Evolutionary conservation across 352 stramenopile species (phyloP), one percentile per base, ranked within the genome.

Genomic region (Sclerospora graminicola): DNA sequence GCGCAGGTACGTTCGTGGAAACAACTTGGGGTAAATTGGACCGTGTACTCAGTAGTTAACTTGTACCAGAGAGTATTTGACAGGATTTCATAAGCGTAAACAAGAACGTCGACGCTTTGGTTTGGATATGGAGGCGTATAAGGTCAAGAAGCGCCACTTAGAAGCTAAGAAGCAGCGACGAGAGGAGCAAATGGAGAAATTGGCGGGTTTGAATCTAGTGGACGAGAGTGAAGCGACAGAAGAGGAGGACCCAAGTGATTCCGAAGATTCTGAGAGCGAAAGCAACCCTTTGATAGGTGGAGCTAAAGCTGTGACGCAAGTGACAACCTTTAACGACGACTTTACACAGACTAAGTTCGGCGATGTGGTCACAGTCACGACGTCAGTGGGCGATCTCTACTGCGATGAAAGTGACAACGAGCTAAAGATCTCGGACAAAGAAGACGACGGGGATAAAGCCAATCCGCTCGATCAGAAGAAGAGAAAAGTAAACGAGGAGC

Each of bases 91-190:
- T 61, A 90, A 90, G 59, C 76, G 81, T 39, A 93, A 93, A 53
- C 76, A 89, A 47, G 81, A 93, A 49, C 73, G 81, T 18, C 74
- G 81, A 39, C 78, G 81, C 48, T 93, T 89, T 40, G 81, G 81
- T 1, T 54, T 90, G 45, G 78, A 93, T 43, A 93, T 93, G 81
- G 76, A 93, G 62, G 81, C 81, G 36, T 93, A 68, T 61, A 93
- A 93, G 68, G 75, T 86, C 40, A 85, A 93, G 57, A 93, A 93
- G 46, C 60, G 58, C 5, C 66, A 82, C 23, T 41, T 93, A 16
- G 78, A 90, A 48, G 71, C 68, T 44, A 78, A 80, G 54, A 93
- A 90, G 60, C 73, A 90, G 55, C 61, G 78, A 28, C 71, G 80
- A 31, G 76, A 82, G 36, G 79, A 93, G 54, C 69, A 90, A 35